Evolutionary conservation across 306 rosid species (phyloP), one percentile per base, ranked within the genome.

Genomic region (Morella rubra): DNA sequence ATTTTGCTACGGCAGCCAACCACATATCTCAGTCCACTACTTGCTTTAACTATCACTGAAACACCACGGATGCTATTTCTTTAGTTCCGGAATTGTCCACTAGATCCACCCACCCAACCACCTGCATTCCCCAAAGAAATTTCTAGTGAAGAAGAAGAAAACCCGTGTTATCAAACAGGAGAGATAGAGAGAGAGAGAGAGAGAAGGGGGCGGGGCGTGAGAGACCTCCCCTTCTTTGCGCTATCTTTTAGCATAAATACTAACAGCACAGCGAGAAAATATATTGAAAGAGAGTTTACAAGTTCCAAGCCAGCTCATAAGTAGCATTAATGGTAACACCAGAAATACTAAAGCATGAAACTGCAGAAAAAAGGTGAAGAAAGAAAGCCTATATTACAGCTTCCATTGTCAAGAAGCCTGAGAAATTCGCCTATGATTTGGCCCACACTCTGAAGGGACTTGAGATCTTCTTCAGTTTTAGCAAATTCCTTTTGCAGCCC

Each of bases 361-460:
- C 32, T 58, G 20, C 37, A 58, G 40, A 58, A 10, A 54, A n/a
- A 54, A 54, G 7, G 12, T 18, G 9, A 14, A 3, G n/a, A 40
- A 7, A 37, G 11, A 20, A n/a, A 46, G 9, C 42, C 41, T 5
- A 18, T 19, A 46, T 67, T 84, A 88, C 88, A 66, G 76, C 90
- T 84, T 80, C 84, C 92, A 66, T 81, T 77, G 84, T 84, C 90
- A 27, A 88, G 90, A 76, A 84, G 92, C 76, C 90, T 79, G 42
- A 88, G 90, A 74, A 88, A 90, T 82, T 88, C 92, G 68, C 92
- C 92, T 8, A 88, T 81, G 56, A 84, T 79, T 81, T 85, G 89
- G 24, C 90, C 92, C 84, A 86, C 90, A 49, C 88, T 86, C 46
- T 88, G 90, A 53, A 88, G 85, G 61, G 89, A 88, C 82, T 86